These are phyloP conservation scores for Nymphaea colorata DNA, from an alignment of 164 flowering plant genomes.

Conservation along the genomic window DNA sequence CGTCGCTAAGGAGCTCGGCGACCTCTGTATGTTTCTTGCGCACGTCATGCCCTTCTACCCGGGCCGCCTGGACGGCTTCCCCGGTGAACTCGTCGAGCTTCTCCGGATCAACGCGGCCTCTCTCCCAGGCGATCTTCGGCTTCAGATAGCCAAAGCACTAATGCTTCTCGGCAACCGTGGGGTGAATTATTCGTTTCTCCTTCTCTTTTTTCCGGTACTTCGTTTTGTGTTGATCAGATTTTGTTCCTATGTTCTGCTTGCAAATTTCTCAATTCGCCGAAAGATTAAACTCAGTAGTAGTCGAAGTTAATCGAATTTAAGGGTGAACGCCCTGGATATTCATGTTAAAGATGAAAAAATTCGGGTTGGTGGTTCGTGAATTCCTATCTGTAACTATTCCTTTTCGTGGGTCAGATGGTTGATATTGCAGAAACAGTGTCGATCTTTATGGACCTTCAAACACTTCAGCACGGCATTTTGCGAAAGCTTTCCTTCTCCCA, in stretches of 20 bases:
- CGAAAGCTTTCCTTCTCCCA: conserved; percentile 62
- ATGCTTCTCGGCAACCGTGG: conserved; percentile 66
- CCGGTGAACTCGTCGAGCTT: conserved; percentile 40
- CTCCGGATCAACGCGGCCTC: conserved; percentile 36
- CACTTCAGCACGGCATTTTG: conserved; percentile 48
- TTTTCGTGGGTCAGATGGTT: conserved; percentile 28
- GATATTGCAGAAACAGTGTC: conserved; percentile 59
- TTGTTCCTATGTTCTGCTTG: no score
- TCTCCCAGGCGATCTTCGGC: conserved; percentile 51
- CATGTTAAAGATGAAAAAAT: no score
- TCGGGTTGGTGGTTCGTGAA: not conserved
- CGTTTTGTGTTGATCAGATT: not conserved
- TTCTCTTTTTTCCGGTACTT: not conserved
- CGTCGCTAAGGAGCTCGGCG: conserved; percentile 65
- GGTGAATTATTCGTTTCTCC: conserved; percentile 21
- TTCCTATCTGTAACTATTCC: not conserved
- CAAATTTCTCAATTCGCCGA: no score
- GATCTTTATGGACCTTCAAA: conserved; percentile 82
- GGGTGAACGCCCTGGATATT: no score
- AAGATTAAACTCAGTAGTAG: no score
- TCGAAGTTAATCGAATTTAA: no score
- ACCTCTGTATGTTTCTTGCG: conserved; percentile 63
- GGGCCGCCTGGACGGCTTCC: conserved; percentile 39
- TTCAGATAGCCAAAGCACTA: conserved; percentile 58
- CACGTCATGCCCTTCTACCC: conserved; percentile 79